Percentiles rank a stretch among this genome's conserved stretches.
Conservation (phyloP, 2,329 filamentous ascomycete species). For the Lojkania enalia region DNA sequence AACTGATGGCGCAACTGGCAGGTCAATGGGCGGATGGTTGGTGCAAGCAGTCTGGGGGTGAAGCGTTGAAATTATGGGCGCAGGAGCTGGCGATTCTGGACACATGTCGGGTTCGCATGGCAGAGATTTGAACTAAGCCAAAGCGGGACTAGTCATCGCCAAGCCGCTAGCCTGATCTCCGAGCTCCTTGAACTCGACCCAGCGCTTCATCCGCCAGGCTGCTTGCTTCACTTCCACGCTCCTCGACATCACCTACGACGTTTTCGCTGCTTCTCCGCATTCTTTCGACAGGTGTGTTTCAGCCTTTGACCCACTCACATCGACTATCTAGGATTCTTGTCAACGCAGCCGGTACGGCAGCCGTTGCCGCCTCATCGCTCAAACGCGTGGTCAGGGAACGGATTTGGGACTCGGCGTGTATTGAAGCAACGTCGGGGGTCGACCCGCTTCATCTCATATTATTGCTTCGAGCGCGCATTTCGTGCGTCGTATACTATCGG, state of each 20-base stretch:
- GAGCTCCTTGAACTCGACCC: no score
- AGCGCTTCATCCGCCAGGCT: no score
- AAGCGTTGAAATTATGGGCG: no score
- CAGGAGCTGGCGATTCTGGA: no score
- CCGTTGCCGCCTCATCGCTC: neutral
- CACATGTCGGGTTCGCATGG: no score
- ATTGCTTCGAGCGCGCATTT: conserved; percentile 20
- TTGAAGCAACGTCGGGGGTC: conserved; percentile 13
- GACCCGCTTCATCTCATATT: conserved; percentile 13
- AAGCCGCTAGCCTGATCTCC: no score
- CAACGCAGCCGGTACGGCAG: neutral
- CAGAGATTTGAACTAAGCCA: no score
- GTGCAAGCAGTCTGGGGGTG: no score
- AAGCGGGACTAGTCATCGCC: no score
- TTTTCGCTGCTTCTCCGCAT: conserved; percentile 3
- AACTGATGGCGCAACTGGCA: neutral
- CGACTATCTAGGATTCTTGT: neutral
- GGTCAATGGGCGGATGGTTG: no score
- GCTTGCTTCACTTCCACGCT: neutral
- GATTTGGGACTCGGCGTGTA: conserved; percentile 16
- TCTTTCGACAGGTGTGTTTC: conserved; percentile 22
- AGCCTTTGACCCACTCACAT: conserved; percentile 10
- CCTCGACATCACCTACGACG: neutral
- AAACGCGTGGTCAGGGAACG: conserved; percentile 11
- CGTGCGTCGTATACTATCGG: conserved; percentile 24